Percentiles rank a stretch among this genome's conserved stretches.
Conservation (phyloP, 177 flowering plant species). For the Telopea speciosissima region DNA sequence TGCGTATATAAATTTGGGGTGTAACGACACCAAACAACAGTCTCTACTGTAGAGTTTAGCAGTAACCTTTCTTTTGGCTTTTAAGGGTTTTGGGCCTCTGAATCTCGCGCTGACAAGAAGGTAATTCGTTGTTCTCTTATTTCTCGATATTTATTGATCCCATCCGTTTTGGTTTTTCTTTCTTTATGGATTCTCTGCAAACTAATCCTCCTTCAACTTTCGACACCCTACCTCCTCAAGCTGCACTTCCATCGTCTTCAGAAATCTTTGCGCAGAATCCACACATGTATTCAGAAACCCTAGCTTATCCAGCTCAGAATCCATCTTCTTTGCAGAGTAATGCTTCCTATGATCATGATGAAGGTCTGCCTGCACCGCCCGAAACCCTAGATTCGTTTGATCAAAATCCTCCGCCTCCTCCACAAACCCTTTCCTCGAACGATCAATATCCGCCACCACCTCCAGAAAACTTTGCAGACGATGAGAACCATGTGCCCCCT, state of each 20-base stretch:
- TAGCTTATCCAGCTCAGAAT: not conserved
- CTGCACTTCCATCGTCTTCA: not conserved
- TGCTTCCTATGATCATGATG: conserved; percentile 4
- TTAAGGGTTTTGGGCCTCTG: too few relatives aligned
- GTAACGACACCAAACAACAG: too few relatives aligned
- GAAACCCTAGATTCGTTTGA: conserved; percentile 5
- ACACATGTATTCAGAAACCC: conserved; percentile 12
- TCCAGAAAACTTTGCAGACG: conserved; percentile 6
- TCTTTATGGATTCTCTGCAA: conserved; percentile 15
- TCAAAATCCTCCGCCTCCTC: conserved; percentile 4
- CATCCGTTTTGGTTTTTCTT: too few relatives aligned
- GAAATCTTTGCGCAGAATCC: not conserved
- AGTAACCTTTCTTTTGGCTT: too few relatives aligned
- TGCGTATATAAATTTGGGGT: too few relatives aligned
- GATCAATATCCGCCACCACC: conserved; percentile 4
- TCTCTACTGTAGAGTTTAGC: too few relatives aligned
- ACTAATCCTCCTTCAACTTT: conserved; percentile 3
- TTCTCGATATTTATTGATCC: too few relatives aligned
- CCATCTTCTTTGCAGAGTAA: not conserved
- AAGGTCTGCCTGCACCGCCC: conserved; percentile 4
- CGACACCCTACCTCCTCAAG: conserved; percentile 8
- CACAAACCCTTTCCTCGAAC: conserved; percentile 11
- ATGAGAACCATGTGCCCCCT: not conserved
- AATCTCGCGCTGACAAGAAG: too few relatives aligned
- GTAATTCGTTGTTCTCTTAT: too few relatives aligned